phyloP scores from a whole-genome alignment of 148 eudicot genomes.

The Amaranthus palmeri region DNA sequence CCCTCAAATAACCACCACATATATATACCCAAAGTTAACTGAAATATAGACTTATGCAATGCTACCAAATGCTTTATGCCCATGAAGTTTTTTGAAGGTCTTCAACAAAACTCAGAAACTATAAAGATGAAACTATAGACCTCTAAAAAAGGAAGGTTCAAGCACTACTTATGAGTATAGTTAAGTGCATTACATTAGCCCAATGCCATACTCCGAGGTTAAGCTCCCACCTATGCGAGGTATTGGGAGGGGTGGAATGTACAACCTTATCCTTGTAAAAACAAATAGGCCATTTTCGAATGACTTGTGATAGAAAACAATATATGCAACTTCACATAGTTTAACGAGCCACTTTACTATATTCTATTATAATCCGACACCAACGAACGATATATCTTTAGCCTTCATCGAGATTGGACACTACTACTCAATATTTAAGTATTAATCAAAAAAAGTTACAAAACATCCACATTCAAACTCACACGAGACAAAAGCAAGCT shows the following conservation, averaged over 20 bases:
- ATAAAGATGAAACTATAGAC: neutral
- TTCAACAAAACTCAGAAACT: neutral
- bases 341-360: too few species aligned
- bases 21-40: neutral
- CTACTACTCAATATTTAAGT: too few species aligned
- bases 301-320: too few species aligned
- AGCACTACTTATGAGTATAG: neutral
- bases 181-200: too few species aligned
- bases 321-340: too few species aligned
- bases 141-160: neutral
- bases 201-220: too few species aligned
- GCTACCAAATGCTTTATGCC: neutral
- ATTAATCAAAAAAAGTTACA: neutral
- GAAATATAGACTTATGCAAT: neutral
- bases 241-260: too few species aligned
- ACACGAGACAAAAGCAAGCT: neutral
- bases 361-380: too few species aligned
- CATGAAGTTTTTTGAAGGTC: neutral
- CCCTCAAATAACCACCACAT: conserved; percentile 27
- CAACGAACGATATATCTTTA: too few species aligned
- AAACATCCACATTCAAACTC: neutral
- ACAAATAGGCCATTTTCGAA: neutral
- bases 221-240: too few species aligned
- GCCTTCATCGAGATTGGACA: too few species aligned
- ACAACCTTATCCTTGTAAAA: too few species aligned